Percentiles rank a stretch among this genome's conserved stretches.
These are phyloP conservation scores for Cladophialophora immunda DNA, from an alignment of 2,329 filamentous ascomycete genomes.

Conservation along the genomic window DNA sequence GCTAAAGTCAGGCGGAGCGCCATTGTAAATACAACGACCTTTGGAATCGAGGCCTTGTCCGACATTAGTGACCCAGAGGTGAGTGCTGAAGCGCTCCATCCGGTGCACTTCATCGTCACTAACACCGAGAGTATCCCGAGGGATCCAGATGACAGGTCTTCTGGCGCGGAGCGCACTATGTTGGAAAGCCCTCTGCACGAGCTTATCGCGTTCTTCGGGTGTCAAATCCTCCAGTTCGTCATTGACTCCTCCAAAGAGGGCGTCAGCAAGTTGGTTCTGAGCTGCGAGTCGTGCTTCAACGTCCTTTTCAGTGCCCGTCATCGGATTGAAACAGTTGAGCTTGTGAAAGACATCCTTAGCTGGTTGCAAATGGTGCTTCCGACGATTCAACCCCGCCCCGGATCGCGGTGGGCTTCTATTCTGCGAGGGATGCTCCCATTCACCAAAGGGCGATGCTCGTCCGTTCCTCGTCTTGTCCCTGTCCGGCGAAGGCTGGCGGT, in stretches of 20 bases:
- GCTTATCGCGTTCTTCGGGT: constrained; percentile 83
- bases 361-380: constrained; percentile 20
- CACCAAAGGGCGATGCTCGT: constrained; percentile 52
- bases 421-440: constrained; percentile 42
- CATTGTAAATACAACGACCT: constrained; percentile 81
- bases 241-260: constrained; percentile 84
- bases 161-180: constrained; percentile 86
- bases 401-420: constrained; percentile 22
- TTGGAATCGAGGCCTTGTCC: constrained; percentile 87
- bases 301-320: constrained; percentile 63
- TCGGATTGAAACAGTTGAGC: constrained; percentile 42
- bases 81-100: constrained; percentile 75
- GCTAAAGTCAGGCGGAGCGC: constrained; percentile 87
- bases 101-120: constrained; percentile 88
- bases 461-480: constrained; percentile 47
- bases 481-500: constrained; percentile 51
- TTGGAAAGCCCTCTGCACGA: constrained; percentile 88
- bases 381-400: background rate
- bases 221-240: constrained; percentile 96
- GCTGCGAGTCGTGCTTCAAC: constrained; percentile 72
- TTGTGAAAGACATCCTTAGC: constrained; percentile 37
- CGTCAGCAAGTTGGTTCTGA: constrained; percentile 72
- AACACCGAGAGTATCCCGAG: constrained; percentile 86
- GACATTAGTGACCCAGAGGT: constrained; percentile 93
- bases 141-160: constrained; percentile 92